These are phyloP conservation scores for Brassica napus DNA, from an alignment of 345 rosid species.

Conservation along the genomic window DNA sequence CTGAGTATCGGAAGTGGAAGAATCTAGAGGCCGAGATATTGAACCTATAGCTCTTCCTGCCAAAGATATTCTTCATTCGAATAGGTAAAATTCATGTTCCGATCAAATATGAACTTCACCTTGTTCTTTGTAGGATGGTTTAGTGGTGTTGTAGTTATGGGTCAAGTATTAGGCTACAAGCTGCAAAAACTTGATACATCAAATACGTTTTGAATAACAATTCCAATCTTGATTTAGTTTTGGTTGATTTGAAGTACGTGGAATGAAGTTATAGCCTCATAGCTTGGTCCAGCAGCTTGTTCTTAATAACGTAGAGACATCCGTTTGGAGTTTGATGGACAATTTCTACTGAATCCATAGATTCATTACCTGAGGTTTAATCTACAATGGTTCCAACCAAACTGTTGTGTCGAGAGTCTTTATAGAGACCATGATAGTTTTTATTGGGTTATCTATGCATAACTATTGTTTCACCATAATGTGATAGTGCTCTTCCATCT, in stretches of 20 bases:
- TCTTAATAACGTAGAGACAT: background rate
- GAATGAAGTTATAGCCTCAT: background rate
- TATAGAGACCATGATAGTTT: background rate
- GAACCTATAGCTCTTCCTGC: too few relatives aligned
- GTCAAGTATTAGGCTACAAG: background rate
- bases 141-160: background rate
- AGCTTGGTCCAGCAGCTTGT: slow-evolving; percentile 9
- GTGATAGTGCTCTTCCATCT: too few relatives aligned
- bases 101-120: background rate
- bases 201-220: background rate
- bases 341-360: background rate
- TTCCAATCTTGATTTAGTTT: background rate
- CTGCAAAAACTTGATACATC: background rate
- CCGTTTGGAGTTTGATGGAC: background rate
- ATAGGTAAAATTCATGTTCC: background rate
- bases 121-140: background rate
- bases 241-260: slow-evolving; percentile 11
- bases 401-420: background rate
- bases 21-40: slow-evolving; percentile 55
- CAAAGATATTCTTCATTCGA: too few relatives aligned
- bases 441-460: background rate
- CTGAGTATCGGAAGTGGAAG: slow-evolving; percentile 78
- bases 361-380: background rate
- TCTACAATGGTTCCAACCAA: background rate
- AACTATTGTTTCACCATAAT: background rate